Evolutionary conservation across 2,329 filamentous ascomycete genomes (phyloP).

Genomic region (Botrytis aclada): DNA sequence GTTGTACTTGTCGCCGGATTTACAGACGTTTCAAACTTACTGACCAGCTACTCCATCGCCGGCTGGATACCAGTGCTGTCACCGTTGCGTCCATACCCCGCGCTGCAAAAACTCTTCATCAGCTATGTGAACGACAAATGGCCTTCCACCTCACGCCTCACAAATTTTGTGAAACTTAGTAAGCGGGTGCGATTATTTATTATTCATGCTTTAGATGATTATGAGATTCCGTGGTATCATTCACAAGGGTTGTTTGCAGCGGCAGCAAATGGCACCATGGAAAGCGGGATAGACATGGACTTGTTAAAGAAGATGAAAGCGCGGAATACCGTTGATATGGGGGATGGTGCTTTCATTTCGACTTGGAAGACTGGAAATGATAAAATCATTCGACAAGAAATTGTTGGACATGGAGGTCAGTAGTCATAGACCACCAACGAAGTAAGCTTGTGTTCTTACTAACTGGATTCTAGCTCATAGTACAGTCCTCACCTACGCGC

Average conservation of each 20-base stretch:
- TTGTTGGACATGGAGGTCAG: conserved; percentile 37
- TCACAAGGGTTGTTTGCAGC: conserved; percentile 61
- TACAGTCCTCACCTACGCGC: conserved; percentile 61
- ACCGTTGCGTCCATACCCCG: conserved; percentile 66
- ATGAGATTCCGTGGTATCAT: conserved; percentile 75
- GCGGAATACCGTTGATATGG: conserved; percentile 35
- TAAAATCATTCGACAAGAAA: conserved; percentile 37
- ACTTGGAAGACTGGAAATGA: conserved; percentile 35
- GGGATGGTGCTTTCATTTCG: conserved; percentile 36
- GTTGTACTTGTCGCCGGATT: conserved; percentile 79
- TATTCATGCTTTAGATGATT: conserved; percentile 77
- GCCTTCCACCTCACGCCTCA: conserved; percentile 67
- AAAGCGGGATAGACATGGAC: conserved; percentile 34
- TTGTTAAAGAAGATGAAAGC: conserved; percentile 36
- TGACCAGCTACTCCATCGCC: conserved; percentile 73
- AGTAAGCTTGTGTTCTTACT: conserved; percentile 22
- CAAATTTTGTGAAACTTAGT: conserved; percentile 51
- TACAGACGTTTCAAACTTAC: conserved; percentile 67
- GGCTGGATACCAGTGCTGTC: conserved; percentile 77
- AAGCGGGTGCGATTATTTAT: conserved; percentile 63
- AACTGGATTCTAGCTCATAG: conserved; percentile 58
- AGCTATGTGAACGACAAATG: conserved; percentile 74
- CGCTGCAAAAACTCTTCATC: conserved; percentile 58
- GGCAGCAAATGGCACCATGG: conserved; percentile 52
- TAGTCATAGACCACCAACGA: conserved; percentile 11